Evolutionary conservation across 176 grass and related monocot genomes (phyloP), one percentile per base, ranked within the genome.

Genomic region (Secale cereale): DNA sequence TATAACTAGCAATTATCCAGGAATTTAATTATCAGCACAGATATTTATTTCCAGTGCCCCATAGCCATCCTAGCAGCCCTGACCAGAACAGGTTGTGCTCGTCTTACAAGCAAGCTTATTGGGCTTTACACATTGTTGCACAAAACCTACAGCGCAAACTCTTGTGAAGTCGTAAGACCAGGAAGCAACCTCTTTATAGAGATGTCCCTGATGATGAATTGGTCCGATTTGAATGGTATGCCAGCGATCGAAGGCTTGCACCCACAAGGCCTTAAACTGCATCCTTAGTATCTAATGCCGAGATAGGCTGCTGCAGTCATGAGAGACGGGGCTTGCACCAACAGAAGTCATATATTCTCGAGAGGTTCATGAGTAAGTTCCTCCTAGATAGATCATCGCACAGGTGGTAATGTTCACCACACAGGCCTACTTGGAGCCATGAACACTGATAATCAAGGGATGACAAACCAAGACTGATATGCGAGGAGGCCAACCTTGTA

Each of bases 401-500:
- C n/a, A n/a, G n/a, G n/a, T n/a, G n/a, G n/a, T n/a, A n/a, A n/a
- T n/a, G n/a, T n/a, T n/a, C n/a, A n/a, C n/a, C n/a, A n/a, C n/a
- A n/a, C n/a, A n/a, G n/a, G n/a, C n/a, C n/a, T n/a, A n/a, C n/a
- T n/a, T n/a, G n/a, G n/a, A n/a, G n/a, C n/a, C n/a, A n/a, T n/a
- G n/a, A n/a, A n/a, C n/a, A n/a, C n/a, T n/a, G n/a, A n/a, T n/a
- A n/a, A n/a, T n/a, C n/a, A n/a, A n/a, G n/a, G n/a, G n/a, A n/a
- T n/a, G n/a, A n/a, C n/a, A n/a, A n/a, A n/a, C n/a, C n/a, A n/a
- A n/a, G n/a, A n/a, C n/a, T n/a, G n/a, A n/a, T n/a, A n/a, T n/a
- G n/a, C 14, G 50, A 85, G 35, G 52, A 70, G 32, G 40, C 82
- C 63, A 48, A 95, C 93, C 93, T 95, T 95, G 69, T 92, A 95